phyloP scores from a whole-genome alignment of 2,329 filamentous ascomycete species.

The Dendrostoma leiphaemia region DNA sequence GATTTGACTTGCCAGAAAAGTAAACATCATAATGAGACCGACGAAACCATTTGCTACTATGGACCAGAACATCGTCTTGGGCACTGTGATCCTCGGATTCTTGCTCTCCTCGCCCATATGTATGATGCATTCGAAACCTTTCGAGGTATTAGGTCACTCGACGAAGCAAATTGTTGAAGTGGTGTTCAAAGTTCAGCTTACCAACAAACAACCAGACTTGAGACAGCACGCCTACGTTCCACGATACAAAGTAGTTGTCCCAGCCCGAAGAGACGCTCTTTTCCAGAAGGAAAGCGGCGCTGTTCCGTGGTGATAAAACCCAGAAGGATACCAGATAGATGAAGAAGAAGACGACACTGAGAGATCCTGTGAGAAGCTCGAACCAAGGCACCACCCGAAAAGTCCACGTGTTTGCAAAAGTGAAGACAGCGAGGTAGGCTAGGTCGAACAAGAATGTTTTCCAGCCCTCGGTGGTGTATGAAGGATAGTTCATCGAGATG shows the following conservation, averaged over 20 bases:
- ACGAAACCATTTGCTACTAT: slow-evolving; percentile 39
- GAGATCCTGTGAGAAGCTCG: slow-evolving; percentile 34
- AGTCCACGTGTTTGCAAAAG: slow-evolving; percentile 29
- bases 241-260: slow-evolving; percentile 22
- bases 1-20: slow-evolving; percentile 39
- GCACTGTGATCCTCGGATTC: slow-evolving; percentile 43
- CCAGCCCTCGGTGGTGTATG: slow-evolving; percentile 26
- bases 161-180: slow-evolving; percentile 1
- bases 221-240: slow-evolving; percentile 35
- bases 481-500: slow-evolving; percentile 12
- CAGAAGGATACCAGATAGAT: slow-evolving; percentile 15
- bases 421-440: slow-evolving; percentile 24
- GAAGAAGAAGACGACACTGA: slow-evolving; percentile 20
- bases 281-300: not conserved
- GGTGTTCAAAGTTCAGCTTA: no score
- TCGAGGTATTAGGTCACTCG: no score
- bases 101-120: slow-evolving; percentile 46
- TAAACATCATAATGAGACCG: slow-evolving; percentile 38
- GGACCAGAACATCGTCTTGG: slow-evolving; percentile 42
- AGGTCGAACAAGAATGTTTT: slow-evolving; percentile 37
- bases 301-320: slow-evolving; percentile 13
- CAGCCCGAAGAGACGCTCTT: slow-evolving; percentile 12
- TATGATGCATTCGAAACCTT: slow-evolving; percentile 46
- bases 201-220: slow-evolving; percentile 31
- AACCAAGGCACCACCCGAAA: slow-evolving; percentile 38